Evolutionary conservation across 352 stramenopile genomes (phyloP), one percentile per base, ranked within the genome.

Genomic region (Globisporangium middletonii): DNA sequence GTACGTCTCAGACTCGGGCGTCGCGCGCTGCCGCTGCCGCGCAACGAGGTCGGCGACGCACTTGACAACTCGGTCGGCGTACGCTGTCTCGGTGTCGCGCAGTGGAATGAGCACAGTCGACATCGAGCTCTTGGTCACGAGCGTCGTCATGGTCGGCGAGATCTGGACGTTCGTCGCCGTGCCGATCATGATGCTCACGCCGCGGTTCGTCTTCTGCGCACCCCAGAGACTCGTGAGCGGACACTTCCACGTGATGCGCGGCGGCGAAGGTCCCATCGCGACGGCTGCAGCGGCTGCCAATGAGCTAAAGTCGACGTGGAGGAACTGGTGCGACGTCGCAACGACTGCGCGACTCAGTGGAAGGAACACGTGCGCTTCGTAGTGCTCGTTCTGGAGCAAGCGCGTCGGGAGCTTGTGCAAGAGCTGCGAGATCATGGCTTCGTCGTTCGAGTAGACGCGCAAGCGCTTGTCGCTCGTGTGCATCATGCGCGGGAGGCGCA

Each of bases 401-500:
- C 77, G 68, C 33, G 83, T 65, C 3, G 80, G 74, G 9, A 94
- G 62, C 16, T 72, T 64, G 56, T 83, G 59, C 41, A 92, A 56
- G 23, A 92, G 67, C 56, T 83, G 75, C 15, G 76, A 73, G 8
- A 91, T 77, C 57, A 83, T 67, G 1, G 85, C 82, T 52, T 92
- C 83, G 37, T 87, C 72, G 33, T 72, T 67, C 45, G 81, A 88
- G 57, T 90, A 94, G 2, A 95, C 83, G 7, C 78, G 77, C 35
- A 95, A 57, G 2, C 84, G 75, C 54, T 88, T 87, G 62, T 94
- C 83, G 15, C 75, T 75, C 1, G 82, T 89, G 43, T 87, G 67
- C 51, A 94, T 77, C 37, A 94, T 81, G 15, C 89, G 80, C 41
- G 89, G 89, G 28, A 95, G 33, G 16, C 89, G 75, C 65, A 79